phyloP scores from a whole-genome alignment of 441 rosid genomes.

The Adansonia rubrostipa region DNA sequence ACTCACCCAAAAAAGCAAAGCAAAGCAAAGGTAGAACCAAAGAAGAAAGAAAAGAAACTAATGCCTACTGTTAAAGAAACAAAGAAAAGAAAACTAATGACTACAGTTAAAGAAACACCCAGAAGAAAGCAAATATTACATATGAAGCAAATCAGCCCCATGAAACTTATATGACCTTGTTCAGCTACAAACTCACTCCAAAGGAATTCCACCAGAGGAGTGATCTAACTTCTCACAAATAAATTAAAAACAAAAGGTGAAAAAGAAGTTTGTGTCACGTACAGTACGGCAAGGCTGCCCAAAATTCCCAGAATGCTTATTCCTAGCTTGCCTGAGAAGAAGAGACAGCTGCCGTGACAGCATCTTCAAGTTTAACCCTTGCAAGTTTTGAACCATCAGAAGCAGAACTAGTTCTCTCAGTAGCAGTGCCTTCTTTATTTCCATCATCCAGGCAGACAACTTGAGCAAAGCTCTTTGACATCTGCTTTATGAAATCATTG shows the following conservation, averaged over 20 bases:
- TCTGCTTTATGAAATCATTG: conserved; percentile 57
- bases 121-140: conserved; percentile 45
- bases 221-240: conserved; percentile 43
- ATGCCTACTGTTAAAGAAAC: not conserved
- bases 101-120: conserved; percentile 36
- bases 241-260: conserved; percentile 23
- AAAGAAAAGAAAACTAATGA: conserved; percentile 27
- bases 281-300: conserved; percentile 27
- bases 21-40: conserved; percentile 27
- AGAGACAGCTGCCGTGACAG: conserved; percentile 38
- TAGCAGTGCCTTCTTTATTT: conserved; percentile 40
- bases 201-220: conserved; percentile 24
- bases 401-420: conserved; percentile 41
- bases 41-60: not conserved
- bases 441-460: conserved; percentile 58
- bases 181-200: conserved; percentile 32
- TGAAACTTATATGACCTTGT: conserved; percentile 37
- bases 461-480: conserved; percentile 63
- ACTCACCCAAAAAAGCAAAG: conserved; percentile 26
- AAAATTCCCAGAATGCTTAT: conserved; percentile 18
- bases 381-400: conserved; percentile 34
- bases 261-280: conserved; percentile 21
- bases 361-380: conserved; percentile 40
- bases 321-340: conserved; percentile 51
- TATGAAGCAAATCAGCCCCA: conserved; percentile 43